phyloP scores from a whole-genome alignment of 179 eudicot species.

The Beta lomatogona region DNA sequence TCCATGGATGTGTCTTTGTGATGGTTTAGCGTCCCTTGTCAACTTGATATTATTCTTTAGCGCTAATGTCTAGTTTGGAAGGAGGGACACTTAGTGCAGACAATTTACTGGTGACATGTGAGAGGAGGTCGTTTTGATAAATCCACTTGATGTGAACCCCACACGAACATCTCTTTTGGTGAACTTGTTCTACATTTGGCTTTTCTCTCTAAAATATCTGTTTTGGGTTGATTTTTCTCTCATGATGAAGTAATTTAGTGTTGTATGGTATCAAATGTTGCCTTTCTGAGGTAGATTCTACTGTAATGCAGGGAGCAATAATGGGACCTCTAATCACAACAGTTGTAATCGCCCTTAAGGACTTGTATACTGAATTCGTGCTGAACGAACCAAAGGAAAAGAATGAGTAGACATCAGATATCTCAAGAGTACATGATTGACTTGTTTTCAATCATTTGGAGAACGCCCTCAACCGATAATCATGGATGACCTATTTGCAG shows the following conservation, averaged over 20 bases:
- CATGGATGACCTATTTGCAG: not conserved
- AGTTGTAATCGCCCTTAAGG: slow-evolving; percentile 85
- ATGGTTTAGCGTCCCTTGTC: not conserved
- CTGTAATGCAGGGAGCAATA: slow-evolving; percentile 81
- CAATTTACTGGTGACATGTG: too few species aligned
- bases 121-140: too few species aligned
- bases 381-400: slow-evolving; percentile 61
- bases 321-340: slow-evolving; percentile 96
- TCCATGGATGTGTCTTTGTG: not conserved
- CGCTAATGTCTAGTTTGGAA: not conserved
- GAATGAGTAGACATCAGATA: slow-evolving; percentile 25
- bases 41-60: not conserved
- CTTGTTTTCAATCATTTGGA: not conserved
- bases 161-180: too few species aligned
- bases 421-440: not conserved
- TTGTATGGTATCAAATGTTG: not conserved
- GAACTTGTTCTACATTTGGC: too few species aligned
- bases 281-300: slow-evolving; percentile 10
- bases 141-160: too few species aligned
- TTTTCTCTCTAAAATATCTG: not conserved
- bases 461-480: not conserved
- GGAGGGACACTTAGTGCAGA: not conserved
- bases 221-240: not conserved
- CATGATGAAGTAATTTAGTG: not conserved
- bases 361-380: slow-evolving; percentile 85